Conservation (phyloP, 75 land plant species). For the Selaginella tamariscina region DNA sequence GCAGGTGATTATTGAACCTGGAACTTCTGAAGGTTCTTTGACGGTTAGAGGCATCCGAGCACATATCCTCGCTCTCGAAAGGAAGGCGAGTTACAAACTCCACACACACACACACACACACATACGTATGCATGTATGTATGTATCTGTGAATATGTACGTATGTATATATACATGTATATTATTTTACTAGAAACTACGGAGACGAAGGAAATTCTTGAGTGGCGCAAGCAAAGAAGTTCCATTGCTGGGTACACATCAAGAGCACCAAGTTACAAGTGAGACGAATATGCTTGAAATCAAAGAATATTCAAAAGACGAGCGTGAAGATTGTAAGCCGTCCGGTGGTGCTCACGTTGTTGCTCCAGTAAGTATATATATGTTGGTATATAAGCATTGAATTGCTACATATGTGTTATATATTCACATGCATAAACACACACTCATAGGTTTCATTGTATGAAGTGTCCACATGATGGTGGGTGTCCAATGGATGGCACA, state of each 20-base stretch:
- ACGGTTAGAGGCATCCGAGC: constrained; percentile 76
- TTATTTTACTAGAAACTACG: constrained; percentile 11
- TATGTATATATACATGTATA: no score
- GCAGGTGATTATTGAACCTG: constrained; percentile 88
- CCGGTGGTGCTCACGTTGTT: constrained; percentile 12
- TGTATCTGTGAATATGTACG: no score
- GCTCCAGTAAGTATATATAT: constrained; percentile 14
- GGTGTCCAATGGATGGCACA: constrained; percentile 61
- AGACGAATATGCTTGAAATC: not conserved
- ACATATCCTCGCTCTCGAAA: constrained; percentile 81
- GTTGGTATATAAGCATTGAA: not conserved
- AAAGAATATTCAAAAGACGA: constrained; percentile 24
- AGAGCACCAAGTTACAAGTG: no score
- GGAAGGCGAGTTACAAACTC: constrained; percentile 66
- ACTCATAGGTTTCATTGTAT: constrained; percentile 12
- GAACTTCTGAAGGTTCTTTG: constrained; percentile 74
- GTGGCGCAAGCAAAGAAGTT: not conserved
- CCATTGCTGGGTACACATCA: not conserved
- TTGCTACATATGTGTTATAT: not conserved
- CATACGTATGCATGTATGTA: no score
- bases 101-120: no score
- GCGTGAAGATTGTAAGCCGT: no score
- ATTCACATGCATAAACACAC: not conserved
- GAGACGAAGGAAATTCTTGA: constrained; percentile 1
- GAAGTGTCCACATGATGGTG: constrained; percentile 90